Conservation (phyloP, 2,329 filamentous ascomycete genomes). For the Xylaria sp. region DNA sequence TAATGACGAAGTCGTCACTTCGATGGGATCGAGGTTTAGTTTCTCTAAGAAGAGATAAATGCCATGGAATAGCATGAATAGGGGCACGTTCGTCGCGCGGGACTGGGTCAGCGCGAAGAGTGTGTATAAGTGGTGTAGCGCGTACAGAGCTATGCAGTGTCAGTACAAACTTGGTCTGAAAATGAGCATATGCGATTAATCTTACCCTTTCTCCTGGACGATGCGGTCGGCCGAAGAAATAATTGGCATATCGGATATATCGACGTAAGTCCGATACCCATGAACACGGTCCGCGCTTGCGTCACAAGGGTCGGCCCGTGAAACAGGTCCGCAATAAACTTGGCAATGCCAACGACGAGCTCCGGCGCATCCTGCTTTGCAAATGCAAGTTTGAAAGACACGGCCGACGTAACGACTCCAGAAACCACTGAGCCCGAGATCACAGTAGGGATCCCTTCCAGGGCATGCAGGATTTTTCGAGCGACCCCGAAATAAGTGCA, state of each 20-base stretch:
- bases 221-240: slow-evolving; percentile 24
- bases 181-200: not conserved
- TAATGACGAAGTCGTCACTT: slow-evolving; percentile 65
- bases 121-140: slow-evolving; percentile 65
- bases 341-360: slow-evolving; percentile 51
- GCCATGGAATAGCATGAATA: slow-evolving; percentile 70
- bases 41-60: slow-evolving; percentile 47
- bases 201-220: slow-evolving; percentile 29
- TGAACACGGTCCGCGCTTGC: slow-evolving; percentile 47
- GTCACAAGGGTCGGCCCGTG: slow-evolving; percentile 42
- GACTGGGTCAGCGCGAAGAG: slow-evolving; percentile 85
- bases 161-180: not conserved
- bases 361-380: slow-evolving; percentile 85
- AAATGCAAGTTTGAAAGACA: slow-evolving; percentile 86
- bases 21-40: slow-evolving; percentile 45
- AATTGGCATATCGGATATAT: slow-evolving; percentile 38
- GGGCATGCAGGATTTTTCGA: slow-evolving; percentile 39
- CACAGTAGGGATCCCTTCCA: slow-evolving; percentile 39
- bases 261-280: slow-evolving; percentile 39
- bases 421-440: slow-evolving; percentile 39
- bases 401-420: slow-evolving; percentile 48
- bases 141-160: slow-evolving; percentile 33
- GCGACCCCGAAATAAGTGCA: slow-evolving; percentile 61
- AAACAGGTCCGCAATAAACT: slow-evolving; percentile 37
- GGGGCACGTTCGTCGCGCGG: slow-evolving; percentile 74